Evolutionary conservation across 768 basidiomycete genomes (phyloP), one percentile per base, ranked within the genome.

Genomic region (Tricholoma sp.): DNA sequence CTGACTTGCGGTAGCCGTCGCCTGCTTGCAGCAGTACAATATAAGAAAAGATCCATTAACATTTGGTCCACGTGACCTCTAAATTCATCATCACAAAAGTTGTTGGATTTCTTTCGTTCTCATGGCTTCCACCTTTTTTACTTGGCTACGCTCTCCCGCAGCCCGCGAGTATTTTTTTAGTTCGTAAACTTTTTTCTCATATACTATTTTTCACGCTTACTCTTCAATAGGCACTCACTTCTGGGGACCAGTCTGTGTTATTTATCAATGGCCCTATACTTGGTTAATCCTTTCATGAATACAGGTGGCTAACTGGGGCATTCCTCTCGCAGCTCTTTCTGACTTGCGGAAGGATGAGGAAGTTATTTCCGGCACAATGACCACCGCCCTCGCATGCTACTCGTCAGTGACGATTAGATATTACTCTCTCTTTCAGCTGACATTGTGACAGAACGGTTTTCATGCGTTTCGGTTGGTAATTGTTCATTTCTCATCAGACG

Each of bases 241-340:
- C 78, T 97, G 94, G 94, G 94, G 94, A 63, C 94, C 94, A 58
- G 94, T 96, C 59, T 69, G 91, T 85, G n/a, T 64, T 42, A 57
- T 56, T 56, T 50, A 6, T 44, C 24, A 47, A 24, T 45, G 5
- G 4, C 39, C 51, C 33, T 15, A 28, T 36, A 54, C 52, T 56
- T 28, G 51, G n/a, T 32, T 32, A 52, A 32, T 34, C 20, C 47
- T 44, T 53, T 31, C 45, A 39, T 48, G 50, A 52, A 42, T 55
- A 50, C 66, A 96, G 95, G 87, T 94, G 59, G 96, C 96, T 59
- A 99, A 99, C 78, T 99, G 96, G 91, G 96, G 96, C 65, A 82
- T 99, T 15, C 96, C 96, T 57, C 74, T 98, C 37, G 96, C 96
- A 65, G 96, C 96, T 42, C 76, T 99, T 44, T 67, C 94, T 6